Conservation (phyloP, 208 protist genomes). For the Wallacemonas sp. region DNA sequence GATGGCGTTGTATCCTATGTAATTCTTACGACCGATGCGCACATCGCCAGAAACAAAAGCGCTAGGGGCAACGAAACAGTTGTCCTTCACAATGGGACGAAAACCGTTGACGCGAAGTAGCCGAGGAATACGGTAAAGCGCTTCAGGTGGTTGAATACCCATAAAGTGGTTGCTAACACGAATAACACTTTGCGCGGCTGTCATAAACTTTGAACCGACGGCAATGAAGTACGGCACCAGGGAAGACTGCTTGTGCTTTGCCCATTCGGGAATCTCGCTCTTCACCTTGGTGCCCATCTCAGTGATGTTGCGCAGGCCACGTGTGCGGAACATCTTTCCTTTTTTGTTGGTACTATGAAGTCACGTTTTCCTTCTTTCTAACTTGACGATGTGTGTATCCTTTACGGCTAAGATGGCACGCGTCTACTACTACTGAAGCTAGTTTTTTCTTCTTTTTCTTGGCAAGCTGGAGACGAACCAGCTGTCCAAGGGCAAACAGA, state of each 20-base stretch:
- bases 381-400: background rate
- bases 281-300: slow-evolving; percentile 29
- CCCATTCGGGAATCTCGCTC: slow-evolving; percentile 66
- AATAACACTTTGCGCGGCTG: slow-evolving; percentile 44
- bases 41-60: slow-evolving; percentile 84
- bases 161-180: slow-evolving; percentile 60
- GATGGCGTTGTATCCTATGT: slow-evolving; percentile 90
- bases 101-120: slow-evolving; percentile 71
- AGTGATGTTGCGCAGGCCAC: slow-evolving; percentile 18
- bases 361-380: slow-evolving; percentile 14
- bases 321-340: slow-evolving; percentile 36
- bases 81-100: slow-evolving; percentile 82
- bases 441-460: background rate
- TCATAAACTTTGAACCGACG: slow-evolving; percentile 37
- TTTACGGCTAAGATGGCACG: too few relatives aligned
- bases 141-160: slow-evolving; percentile 75
- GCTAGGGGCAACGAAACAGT: slow-evolving; percentile 88
- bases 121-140: slow-evolving; percentile 74
- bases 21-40: slow-evolving; percentile 84
- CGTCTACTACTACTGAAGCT: slow-evolving; percentile 1
- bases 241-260: slow-evolving; percentile 49
- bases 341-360: background rate
- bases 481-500: background rate
- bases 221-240: slow-evolving; percentile 42
- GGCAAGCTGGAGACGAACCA: too few relatives aligned